Evolutionary conservation across 1,284 basidiomycete genomes (phyloP), one percentile per base, ranked within the genome.

Genomic region (Microbotryomycetes sp.): DNA sequence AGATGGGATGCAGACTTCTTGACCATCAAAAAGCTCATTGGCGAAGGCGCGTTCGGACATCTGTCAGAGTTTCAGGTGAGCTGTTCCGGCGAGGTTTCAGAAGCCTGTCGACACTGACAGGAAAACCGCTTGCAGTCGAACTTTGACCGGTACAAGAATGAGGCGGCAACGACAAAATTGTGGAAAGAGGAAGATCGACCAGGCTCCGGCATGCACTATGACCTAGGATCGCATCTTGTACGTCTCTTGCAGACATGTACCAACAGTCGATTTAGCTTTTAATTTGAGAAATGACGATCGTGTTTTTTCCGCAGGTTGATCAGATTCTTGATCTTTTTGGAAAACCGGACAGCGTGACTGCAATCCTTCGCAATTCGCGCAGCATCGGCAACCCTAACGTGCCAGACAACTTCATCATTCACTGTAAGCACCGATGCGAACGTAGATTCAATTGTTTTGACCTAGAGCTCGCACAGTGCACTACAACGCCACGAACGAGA

Each of bases 1-100:
- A 88, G 88, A 67, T 89, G 85, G 83, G 87, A 89, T 75, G 83
- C 85, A 2, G 90, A 93, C 73, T 91, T 86, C 76, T 77, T 90
- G 56, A 83, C 89, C 5, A 78, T 91, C 57, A 81, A 82, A 71
- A 79, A 81, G 56, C 78, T 92, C 24, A 74, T 92, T 45, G 75
- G 78, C 18, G 57, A 71, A 3, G 75, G 75, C 47, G 73, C 78
- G 3, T 79, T 82, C 16, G 89, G 87, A 0, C 77, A 80, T 27
- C 73, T 89, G 15, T 75, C 81, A n/a, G 86, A 89, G 72, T 86
- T 88, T 65, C 85, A 87, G 74, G 86, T 86, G 4, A 54, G 18
- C 4, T 11, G 21, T 52, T 56, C 7, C 5, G 89, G 87, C 0
- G 77, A 80, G 27, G 73, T 89, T 13, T 75, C 81, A n/a, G 87